Evolutionary conservation across 352 stramenopile genomes (phyloP), one percentile per base, ranked within the genome.

Genomic region (Phytophthora multivora): DNA sequence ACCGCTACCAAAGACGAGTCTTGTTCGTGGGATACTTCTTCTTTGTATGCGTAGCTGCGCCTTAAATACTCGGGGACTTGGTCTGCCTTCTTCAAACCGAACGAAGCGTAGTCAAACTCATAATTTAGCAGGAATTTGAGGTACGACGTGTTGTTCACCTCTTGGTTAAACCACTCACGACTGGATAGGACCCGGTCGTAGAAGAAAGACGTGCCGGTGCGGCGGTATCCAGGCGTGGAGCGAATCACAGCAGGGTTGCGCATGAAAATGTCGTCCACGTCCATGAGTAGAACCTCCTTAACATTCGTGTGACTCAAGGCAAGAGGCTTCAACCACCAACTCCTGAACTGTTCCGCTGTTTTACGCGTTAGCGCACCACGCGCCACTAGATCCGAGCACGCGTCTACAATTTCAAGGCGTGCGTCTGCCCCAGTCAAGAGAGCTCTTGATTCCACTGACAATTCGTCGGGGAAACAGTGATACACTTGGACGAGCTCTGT

Each of bases 1-100:
- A 88, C 49, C 9, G 77, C 47, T 9, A 90, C 67, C 33, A 90
- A 75, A 12, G 80, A 90, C 62, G 80, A 87, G 59, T 87, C 72
- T 58, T 80, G 70, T 38, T 89, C 79, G 50, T 89, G 82, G 36
- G 69, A 79, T 4, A 73, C 74, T 46, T 79, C 59, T 4, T 38
- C 69, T 5, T 49, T 54, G 41, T 76, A 89, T 5, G 73, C 79
- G 45, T 73, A 79, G 23, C 71, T 83, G 8, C 54, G 40, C 11
- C 67, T 30, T 31, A 88, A 28, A 38, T 83, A 70, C 10, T 69
- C 31, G 4, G 79, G 78, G 6, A 75, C 65, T 30, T 49, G 19
- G 0, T 19, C 25, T 0, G 46, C 51, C 39, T 16, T 19, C 11
- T 19, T 52, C 38, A 74, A 41, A 10, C 76, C 59, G 12, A 69